Percentiles rank a stretch among this genome's conserved stretches.
Conservation (phyloP, 1,284 basidiomycete species). For the Cryptococcus jaspeensis region DNA sequence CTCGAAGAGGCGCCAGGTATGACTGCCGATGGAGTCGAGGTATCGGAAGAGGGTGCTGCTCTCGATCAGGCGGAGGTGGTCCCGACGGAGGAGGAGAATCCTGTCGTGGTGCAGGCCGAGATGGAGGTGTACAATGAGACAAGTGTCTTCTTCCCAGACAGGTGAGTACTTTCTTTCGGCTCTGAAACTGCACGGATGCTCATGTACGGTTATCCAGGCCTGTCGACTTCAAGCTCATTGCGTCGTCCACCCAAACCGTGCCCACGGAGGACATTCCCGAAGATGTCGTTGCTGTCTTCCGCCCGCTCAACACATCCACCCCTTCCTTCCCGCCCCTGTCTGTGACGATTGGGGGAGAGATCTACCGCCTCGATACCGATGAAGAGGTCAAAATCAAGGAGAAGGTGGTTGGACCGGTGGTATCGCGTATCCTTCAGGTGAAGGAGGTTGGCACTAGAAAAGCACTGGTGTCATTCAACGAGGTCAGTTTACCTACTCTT, state of each 20-base stretch:
- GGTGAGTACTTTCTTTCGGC: conserved; percentile 3
- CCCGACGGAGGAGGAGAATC: background rate
- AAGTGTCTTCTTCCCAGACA: conserved; percentile 13
- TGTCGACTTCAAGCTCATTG: conserved; percentile 6
- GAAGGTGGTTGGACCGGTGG: background rate
- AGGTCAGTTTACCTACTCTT: conserved; percentile 9
- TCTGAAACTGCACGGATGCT: background rate
- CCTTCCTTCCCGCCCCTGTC: background rate
- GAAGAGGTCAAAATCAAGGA: conserved; percentile 10
- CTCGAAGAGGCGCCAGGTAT: too few species aligned
- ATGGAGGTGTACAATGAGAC: conserved; percentile 5
- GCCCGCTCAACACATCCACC: background rate
- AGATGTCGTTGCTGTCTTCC: conserved; percentile 5
- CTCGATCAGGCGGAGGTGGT: background rate
- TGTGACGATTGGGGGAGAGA: conserved; percentile 7
- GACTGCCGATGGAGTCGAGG: background rate
- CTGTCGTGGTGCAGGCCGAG: conserved; percentile 6
- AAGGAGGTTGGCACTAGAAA: too few species aligned
- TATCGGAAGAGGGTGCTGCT: background rate
- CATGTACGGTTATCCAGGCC: conserved; percentile 3
- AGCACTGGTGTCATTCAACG: conserved; percentile 3
- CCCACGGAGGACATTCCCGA: conserved; percentile 4
- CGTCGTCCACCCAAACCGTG: background rate
- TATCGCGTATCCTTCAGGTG: too few species aligned
- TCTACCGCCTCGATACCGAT: conserved; percentile 10